Evolutionary conservation across 2,329 filamentous ascomycete genomes (phyloP).

Genomic region (Hypoxylon sp.): DNA sequence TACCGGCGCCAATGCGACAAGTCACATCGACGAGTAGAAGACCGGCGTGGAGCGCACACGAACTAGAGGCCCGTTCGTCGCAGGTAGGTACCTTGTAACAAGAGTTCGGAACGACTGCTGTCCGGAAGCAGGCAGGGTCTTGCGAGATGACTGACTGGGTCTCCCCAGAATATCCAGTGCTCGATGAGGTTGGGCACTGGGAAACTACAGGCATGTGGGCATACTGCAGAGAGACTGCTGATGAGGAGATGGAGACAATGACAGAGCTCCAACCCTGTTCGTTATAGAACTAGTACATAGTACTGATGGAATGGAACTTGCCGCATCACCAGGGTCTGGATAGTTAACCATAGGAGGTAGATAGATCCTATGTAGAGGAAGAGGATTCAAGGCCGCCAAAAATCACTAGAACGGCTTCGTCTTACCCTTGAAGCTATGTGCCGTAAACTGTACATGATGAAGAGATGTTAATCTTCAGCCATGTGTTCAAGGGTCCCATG

Average conservation of each 20-base stretch:
- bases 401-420: conserved; percentile 3
- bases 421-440: conserved; percentile 13
- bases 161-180: not conserved
- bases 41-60: not conserved
- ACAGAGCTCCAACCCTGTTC: not conserved
- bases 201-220: not conserved
- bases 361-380: no score
- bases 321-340: not conserved
- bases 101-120: conserved; percentile 5
- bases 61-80: not conserved
- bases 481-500: conserved; percentile 35
- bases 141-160: conserved; percentile 6
- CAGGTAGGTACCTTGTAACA: not conserved
- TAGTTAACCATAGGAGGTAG: no score
- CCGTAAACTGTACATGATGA: conserved; percentile 24
- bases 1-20: conserved; percentile 31
- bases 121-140: conserved; percentile 5
- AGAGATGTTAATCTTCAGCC: conserved; percentile 33
- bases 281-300: not conserved
- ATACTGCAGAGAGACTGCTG: not conserved
- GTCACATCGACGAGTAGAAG: conserved; percentile 21
- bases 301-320: not conserved
- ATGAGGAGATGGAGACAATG: not conserved
- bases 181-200: no score
- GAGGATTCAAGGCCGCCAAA: conserved; percentile 1